Evolutionary conservation across 352 stramenopile genomes (phyloP).

Genomic region (Phytophthora tentaculata): DNA sequence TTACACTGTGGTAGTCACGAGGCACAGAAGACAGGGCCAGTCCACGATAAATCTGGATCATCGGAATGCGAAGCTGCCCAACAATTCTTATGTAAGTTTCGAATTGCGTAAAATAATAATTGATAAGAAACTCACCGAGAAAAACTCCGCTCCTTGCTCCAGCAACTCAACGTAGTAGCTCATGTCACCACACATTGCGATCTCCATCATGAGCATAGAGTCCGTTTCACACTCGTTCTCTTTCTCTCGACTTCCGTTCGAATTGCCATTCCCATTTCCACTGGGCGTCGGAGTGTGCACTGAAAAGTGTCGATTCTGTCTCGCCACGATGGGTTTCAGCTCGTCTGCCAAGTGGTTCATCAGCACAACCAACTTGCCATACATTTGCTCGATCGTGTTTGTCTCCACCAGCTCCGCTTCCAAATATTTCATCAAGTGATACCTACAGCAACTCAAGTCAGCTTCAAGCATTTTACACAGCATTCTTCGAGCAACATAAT

Average conservation of each 20-base stretch:
- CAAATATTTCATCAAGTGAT: conserved; percentile 76
- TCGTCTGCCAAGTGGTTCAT: conserved; percentile 67
- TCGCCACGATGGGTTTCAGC: conserved; percentile 53
- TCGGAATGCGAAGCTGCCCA: conserved; percentile 67
- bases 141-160: conserved; percentile 77
- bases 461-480: not conserved
- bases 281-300: conserved; percentile 28
- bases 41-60: conserved; percentile 75
- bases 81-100: not conserved
- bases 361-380: conserved; percentile 61
- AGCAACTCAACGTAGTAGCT: conserved; percentile 80
- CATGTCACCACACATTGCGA: conserved; percentile 62
- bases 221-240: conserved; percentile 23
- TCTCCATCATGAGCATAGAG: conserved; percentile 40
- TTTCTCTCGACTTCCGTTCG: conserved; percentile 15
- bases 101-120: not conserved
- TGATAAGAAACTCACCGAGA: conserved; percentile 52
- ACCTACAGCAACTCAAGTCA: conserved; percentile 36
- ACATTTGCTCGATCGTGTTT: conserved; percentile 69
- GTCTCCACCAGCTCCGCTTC: conserved; percentile 54
- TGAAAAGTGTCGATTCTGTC: conserved; percentile 39
- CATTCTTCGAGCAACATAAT: not conserved
- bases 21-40: conserved; percentile 56
- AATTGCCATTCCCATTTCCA: not conserved
- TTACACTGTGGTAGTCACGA: conserved; percentile 64